Percentiles rank a stretch among this genome's conserved stretches.
These are phyloP conservation scores for Candida parachauliodes DNA, from an alignment of 805 yeast species.

Conservation along the genomic window DNA sequence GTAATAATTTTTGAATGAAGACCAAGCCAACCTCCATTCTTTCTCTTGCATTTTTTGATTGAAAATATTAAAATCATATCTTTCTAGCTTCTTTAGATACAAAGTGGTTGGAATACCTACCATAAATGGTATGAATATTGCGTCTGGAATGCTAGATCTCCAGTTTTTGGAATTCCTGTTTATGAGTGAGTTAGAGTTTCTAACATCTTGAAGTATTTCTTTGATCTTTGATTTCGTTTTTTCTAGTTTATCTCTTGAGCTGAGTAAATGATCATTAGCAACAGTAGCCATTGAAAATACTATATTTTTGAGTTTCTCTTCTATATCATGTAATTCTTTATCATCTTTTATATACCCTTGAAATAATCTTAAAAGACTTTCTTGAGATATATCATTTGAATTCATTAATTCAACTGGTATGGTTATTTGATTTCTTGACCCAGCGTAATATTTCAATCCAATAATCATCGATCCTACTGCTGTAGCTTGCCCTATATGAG, in stretches of 20 bases:
- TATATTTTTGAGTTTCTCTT: constrained; percentile 48
- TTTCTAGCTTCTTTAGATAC: constrained; percentile 59
- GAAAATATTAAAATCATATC: constrained; percentile 59
- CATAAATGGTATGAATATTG: constrained; percentile 66
- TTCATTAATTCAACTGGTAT: constrained; percentile 64
- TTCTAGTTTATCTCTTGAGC: constrained; percentile 57
- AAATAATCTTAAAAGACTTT: constrained; percentile 47
- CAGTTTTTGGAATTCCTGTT: constrained; percentile 29
- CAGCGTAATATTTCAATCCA: constrained; percentile 57
- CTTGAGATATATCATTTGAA: constrained; percentile 56
- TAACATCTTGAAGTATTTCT: constrained; percentile 20
- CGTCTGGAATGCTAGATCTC: constrained; percentile 55
- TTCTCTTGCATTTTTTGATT: constrained; percentile 39
- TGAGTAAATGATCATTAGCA: constrained; percentile 76
- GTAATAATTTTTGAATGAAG: constrained; percentile 47
- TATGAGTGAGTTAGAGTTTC: constrained; percentile 22
- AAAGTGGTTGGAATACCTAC: constrained; percentile 60
- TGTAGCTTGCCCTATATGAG: constrained; percentile 81
- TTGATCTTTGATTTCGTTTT: constrained; percentile 36
- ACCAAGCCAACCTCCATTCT: constrained; percentile 69
- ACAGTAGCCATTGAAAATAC: constrained; percentile 66
- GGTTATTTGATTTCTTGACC: constrained; percentile 45
- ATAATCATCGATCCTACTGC: constrained; percentile 64
- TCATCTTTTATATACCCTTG: constrained; percentile 39
- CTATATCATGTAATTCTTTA: constrained; percentile 20